Conservation (phyloP, 73 alveolate genomes). For the Tetrahymena elliotti region DNA sequence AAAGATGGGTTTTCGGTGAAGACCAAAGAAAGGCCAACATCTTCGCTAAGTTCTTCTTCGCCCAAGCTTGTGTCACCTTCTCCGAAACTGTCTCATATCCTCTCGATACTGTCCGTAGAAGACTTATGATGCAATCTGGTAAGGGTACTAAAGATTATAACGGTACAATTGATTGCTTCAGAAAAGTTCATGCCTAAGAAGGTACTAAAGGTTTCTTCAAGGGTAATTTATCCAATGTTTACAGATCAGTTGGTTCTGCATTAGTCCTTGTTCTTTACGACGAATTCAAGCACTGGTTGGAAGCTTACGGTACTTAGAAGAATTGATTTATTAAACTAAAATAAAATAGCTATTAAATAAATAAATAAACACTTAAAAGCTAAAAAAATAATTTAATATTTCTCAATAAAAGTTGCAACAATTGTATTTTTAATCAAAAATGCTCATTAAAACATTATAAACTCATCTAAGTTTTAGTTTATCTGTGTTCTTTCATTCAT, state of each 20-base stretch:
- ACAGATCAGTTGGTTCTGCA: slow-evolving; percentile 46
- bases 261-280: slow-evolving; percentile 34
- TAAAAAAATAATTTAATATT: too few relatives aligned
- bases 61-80: slow-evolving; percentile 61
- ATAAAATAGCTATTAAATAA: neutral
- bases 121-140: slow-evolving; percentile 84
- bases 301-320: neutral
- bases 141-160: slow-evolving; percentile 23
- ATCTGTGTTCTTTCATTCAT: neutral
- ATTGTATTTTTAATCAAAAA: neutral
- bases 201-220: slow-evolving; percentile 39
- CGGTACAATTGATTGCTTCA: slow-evolving; percentile 43
- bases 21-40: slow-evolving; percentile 3
- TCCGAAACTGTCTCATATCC: slow-evolving; percentile 87
- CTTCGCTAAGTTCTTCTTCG: slow-evolving; percentile 67
- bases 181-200: slow-evolving; percentile 22
- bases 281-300: slow-evolving; percentile 24
- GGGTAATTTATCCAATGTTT: slow-evolving; percentile 46
- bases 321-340: neutral
- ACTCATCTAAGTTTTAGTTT: neutral
- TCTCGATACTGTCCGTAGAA: slow-evolving; percentile 87
- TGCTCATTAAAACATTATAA: neutral
- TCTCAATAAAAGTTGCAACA: neutral
- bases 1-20: neutral
- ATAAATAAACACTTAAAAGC: neutral